phyloP scores from a whole-genome alignment of 768 basidiomycete species.

The Guyanaporus albipodus region DNA sequence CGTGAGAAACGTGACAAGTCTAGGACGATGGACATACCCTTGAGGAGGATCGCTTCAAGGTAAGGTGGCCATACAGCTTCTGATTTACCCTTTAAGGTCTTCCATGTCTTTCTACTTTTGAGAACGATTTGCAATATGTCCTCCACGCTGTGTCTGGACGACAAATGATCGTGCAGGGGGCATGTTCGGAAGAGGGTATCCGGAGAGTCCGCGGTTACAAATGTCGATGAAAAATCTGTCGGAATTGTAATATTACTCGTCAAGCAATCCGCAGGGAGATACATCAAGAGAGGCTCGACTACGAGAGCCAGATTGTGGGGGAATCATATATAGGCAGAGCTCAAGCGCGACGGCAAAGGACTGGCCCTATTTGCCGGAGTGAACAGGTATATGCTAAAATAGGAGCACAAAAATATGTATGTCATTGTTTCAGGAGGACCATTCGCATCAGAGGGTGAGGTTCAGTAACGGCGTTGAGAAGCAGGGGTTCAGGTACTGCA shows the following conservation, averaged over 20 bases:
- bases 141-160: constrained; percentile 26
- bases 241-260: constrained; percentile 5
- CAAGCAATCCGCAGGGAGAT: constrained; percentile 3
- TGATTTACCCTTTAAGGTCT: constrained; percentile 59
- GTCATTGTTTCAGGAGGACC: constrained; percentile 7
- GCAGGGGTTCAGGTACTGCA: not conserved
- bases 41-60: constrained; percentile 71
- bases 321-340: constrained; percentile 26
- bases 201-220: constrained; percentile 7
- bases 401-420: constrained; percentile 5
- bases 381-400: constrained; percentile 13
- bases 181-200: constrained; percentile 1
- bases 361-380: constrained; percentile 20
- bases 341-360: constrained; percentile 17
- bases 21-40: constrained; percentile 44
- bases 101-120: constrained; percentile 70
- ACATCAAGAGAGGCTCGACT: constrained; percentile 15
- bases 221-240: not conserved
- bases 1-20: constrained; percentile 17
- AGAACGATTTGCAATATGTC: constrained; percentile 67
- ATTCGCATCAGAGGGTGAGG: not conserved
- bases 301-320: not conserved
- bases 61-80: constrained; percentile 80
- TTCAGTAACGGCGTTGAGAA: constrained; percentile 9
- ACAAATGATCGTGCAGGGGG: constrained; percentile 9